Conservation (phyloP, 495 filamentous ascomycete genomes). For the Elaphomyces granulatus region DNA sequence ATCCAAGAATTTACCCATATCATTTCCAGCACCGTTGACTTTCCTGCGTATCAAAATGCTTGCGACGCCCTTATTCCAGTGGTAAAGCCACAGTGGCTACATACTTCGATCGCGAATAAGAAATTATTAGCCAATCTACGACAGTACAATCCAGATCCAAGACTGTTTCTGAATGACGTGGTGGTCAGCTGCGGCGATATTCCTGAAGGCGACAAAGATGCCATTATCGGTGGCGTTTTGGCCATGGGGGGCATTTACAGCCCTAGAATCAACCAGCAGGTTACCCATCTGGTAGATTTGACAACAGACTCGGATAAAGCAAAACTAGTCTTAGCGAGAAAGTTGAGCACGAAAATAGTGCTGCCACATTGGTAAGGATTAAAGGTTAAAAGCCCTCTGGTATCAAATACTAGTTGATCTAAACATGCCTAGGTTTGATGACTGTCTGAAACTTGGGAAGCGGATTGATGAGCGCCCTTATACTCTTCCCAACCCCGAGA, state of each 20-base stretch:
- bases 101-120: constrained; percentile 45
- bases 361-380: constrained; percentile 86
- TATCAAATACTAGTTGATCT: background rate
- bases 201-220: constrained; percentile 78
- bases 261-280: constrained; percentile 47
- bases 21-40: constrained; percentile 72
- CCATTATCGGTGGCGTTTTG: constrained; percentile 76
- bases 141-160: constrained; percentile 78
- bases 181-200: constrained; percentile 65
- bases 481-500: constrained; percentile 71
- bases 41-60: constrained; percentile 62
- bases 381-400: too few species aligned
- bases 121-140: constrained; percentile 57
- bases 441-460: constrained; percentile 81
- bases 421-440: constrained; percentile 62
- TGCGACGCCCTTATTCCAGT: constrained; percentile 65
- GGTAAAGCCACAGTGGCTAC: constrained; percentile 71
- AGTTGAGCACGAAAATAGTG: constrained; percentile 63
- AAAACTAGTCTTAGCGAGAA: constrained; percentile 43
- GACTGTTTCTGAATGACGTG: constrained; percentile 76
- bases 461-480: constrained; percentile 83
- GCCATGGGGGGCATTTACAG: constrained; percentile 79
- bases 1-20: constrained; percentile 60
- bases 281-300: constrained; percentile 83
- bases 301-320: constrained; percentile 63